phyloP scores from a whole-genome alignment of 192 early-diverging fungal species.

The Podila minutissima region DNA sequence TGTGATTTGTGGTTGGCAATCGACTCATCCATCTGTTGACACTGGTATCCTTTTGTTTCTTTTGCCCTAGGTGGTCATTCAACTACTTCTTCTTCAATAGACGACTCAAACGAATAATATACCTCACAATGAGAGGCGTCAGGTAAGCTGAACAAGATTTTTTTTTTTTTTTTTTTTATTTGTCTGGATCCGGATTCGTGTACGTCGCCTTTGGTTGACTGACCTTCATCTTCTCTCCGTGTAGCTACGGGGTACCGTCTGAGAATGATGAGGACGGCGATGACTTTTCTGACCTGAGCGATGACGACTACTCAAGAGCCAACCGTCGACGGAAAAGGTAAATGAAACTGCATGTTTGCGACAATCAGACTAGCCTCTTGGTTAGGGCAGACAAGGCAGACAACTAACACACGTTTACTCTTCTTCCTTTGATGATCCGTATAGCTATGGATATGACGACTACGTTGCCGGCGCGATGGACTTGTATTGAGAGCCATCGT shows the following conservation, averaged over 20 bases:
- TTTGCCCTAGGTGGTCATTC: constrained; percentile 82
- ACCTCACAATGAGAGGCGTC: constrained; percentile 89
- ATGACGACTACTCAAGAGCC: constrained; percentile 18
- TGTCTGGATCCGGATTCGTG: too few relatives aligned
- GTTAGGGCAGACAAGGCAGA: too few relatives aligned
- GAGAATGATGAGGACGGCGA: constrained; percentile 17
- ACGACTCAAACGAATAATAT: constrained; percentile 91
- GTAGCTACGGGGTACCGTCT: constrained; percentile 44
- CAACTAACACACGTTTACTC: too few relatives aligned
- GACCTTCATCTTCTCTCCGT: not conserved
- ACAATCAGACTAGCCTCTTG: constrained; percentile 8
- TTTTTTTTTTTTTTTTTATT: too few relatives aligned
- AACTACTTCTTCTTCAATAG: constrained; percentile 98
- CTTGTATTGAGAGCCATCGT: constrained; percentile 1
- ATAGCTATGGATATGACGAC: constrained; percentile 18
- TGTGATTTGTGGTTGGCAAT: too few relatives aligned
- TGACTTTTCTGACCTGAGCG: constrained; percentile 43
- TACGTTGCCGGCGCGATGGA: constrained; percentile 48
- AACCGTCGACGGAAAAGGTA: too few relatives aligned
- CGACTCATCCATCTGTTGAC: not conserved
- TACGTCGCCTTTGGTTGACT: too few relatives aligned
- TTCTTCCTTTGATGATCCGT: not conserved
- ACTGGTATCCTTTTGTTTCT: not conserved
- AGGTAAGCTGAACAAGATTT: constrained; percentile 65
- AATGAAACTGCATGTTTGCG: constrained; percentile 15